Conservation (phyloP, 148 eudicot genomes). For the Pouteria glomerata region DNA sequence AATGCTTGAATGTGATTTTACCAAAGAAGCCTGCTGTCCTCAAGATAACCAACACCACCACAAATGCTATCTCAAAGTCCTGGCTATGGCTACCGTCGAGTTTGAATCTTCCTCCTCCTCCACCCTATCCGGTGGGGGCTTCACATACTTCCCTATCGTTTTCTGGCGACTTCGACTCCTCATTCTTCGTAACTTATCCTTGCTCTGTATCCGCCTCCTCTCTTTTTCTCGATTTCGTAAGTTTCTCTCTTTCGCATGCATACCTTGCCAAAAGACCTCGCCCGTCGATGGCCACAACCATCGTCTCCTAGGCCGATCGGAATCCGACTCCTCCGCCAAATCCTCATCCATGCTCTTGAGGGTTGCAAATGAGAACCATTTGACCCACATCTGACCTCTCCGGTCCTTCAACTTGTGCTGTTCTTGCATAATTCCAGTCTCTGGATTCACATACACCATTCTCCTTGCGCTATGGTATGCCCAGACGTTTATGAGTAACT, state of each 20-base stretch:
- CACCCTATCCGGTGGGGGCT: slow-evolving; percentile 49
- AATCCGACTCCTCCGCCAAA: slow-evolving; percentile 75
- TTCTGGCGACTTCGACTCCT: slow-evolving; percentile 48
- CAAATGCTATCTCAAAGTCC: slow-evolving; percentile 35
- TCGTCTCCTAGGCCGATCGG: slow-evolving; percentile 38
- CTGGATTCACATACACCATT: slow-evolving; percentile 76
- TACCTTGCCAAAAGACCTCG: slow-evolving; percentile 80
- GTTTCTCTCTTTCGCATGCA: slow-evolving; percentile 60
- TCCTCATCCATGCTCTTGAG: slow-evolving; percentile 93
- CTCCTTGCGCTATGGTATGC: slow-evolving; percentile 81
- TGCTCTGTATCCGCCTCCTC: slow-evolving; percentile 44
- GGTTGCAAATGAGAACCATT: slow-evolving; percentile 58
- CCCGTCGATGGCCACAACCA: slow-evolving; percentile 96
- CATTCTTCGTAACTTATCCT: slow-evolving; percentile 63
- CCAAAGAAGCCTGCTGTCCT: too few relatives aligned
- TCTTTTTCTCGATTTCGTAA: slow-evolving; percentile 43
- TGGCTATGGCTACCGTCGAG: slow-evolving; percentile 18
- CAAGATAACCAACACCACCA: too few relatives aligned
- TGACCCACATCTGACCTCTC: slow-evolving; percentile 78
- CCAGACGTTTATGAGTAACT: slow-evolving; percentile 85
- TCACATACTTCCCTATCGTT: slow-evolving; percentile 70
- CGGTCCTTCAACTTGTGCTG: slow-evolving; percentile 59
- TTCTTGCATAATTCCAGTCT: slow-evolving; percentile 67
- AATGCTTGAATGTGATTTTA: too few relatives aligned
- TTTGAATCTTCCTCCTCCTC: slow-evolving; percentile 10